Conservation (phyloP, 75 land plant species). For the Selaginella moellendorffii region DNA sequence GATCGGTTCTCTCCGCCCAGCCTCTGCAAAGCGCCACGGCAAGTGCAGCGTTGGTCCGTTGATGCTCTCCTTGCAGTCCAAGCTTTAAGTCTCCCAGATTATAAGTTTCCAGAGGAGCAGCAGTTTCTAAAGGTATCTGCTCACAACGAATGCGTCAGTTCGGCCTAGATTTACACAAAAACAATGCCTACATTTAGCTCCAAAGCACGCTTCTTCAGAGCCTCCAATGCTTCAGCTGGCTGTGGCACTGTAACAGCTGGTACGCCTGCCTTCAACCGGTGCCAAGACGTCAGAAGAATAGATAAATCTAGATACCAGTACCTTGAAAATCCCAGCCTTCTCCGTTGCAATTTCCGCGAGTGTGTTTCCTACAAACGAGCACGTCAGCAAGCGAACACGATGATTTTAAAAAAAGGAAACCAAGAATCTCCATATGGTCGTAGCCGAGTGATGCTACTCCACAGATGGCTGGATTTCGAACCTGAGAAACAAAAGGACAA, state of each 20-base stretch:
- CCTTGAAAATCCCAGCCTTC: constrained; percentile 99
- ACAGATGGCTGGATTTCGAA: constrained; percentile 67
- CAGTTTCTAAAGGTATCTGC: constrained; percentile 55
- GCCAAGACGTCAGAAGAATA: too few species aligned
- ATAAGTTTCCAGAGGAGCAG: constrained; percentile 35
- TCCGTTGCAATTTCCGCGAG: constrained; percentile 84
- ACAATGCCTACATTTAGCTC: constrained; percentile 15
- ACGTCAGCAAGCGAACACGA: too few species aligned
- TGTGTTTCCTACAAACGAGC: constrained; percentile 53
- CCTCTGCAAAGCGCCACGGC: constrained; percentile 53
- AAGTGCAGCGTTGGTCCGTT: constrained; percentile 70
- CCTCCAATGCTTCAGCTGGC: constrained; percentile 82
- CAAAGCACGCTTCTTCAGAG: constrained; percentile 47
- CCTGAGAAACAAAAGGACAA: too few species aligned
- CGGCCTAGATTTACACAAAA: too few species aligned
- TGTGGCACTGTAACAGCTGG: constrained; percentile 89
- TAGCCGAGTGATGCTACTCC: constrained; percentile 91
- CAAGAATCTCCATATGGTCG: constrained; percentile 97
- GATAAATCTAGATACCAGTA: too few species aligned
- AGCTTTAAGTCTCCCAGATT: constrained; percentile 38
- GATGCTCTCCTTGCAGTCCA: constrained; percentile 79
- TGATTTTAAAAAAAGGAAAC: too few species aligned
- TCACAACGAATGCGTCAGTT: too few species aligned
- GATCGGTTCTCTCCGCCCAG: constrained; percentile 32
- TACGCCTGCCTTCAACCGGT: constrained; percentile 53